These are phyloP conservation scores for Aspergillus mulundensis DNA, from an alignment of 495 filamentous ascomycete genomes.

Conservation along the genomic window DNA sequence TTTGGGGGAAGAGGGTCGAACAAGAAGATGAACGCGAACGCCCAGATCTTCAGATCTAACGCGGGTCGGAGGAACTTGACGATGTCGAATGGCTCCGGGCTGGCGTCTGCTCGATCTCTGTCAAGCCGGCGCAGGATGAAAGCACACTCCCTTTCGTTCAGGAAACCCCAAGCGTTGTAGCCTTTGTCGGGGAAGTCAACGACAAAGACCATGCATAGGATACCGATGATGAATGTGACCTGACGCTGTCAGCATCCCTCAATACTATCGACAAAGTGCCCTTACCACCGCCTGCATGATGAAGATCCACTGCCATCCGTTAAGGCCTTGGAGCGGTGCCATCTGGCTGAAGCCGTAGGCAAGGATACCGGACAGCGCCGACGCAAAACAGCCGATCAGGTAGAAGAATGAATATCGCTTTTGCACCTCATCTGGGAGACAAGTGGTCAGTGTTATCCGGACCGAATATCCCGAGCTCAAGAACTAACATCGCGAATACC, in stretches of 20 bases:
- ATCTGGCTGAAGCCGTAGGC: conserved; percentile 63
- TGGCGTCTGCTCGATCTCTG: conserved; percentile 32
- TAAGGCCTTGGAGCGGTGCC: conserved; percentile 39
- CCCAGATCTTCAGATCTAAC: conserved; percentile 39
- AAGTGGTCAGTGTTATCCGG: not conserved
- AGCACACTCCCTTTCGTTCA: conserved; percentile 30
- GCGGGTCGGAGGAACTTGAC: conserved; percentile 25
- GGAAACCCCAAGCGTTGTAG: conserved; percentile 33
- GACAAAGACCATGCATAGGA: conserved; percentile 22
- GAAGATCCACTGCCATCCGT: conserved; percentile 64
- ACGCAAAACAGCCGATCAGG: conserved; percentile 58
- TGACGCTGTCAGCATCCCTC: not conserved
- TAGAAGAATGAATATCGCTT: conserved; percentile 64
- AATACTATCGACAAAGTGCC: not conserved
- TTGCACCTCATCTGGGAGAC: conserved; percentile 49
- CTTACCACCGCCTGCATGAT: conserved; percentile 54
- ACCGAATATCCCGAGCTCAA: not conserved
- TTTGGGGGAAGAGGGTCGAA: not conserved
- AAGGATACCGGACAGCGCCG: conserved; percentile 58
- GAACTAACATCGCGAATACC: conserved; percentile 54
- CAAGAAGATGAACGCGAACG: conserved; percentile 36
- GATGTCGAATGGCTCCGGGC: conserved; percentile 26
- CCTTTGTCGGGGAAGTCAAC: conserved; percentile 46
- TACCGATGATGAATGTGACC: conserved; percentile 9
- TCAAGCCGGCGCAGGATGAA: conserved; percentile 36